Evolutionary conservation across 306 rosid genomes (phyloP), one percentile per base, ranked within the genome.

Genomic region (Castanea mollissima): DNA sequence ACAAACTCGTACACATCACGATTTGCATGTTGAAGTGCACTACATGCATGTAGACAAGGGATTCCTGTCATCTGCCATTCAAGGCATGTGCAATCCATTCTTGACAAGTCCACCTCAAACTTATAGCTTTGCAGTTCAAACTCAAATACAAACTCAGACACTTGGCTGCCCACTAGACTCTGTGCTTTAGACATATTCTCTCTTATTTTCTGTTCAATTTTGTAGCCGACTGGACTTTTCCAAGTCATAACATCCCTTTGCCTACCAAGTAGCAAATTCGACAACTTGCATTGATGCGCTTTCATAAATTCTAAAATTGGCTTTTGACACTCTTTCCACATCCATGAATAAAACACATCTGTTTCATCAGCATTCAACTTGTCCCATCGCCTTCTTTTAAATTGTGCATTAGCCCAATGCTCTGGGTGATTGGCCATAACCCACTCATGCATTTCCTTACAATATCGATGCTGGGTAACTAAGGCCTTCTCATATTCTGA

Each of bases 1-100:
- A 55, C 32, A 34, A 74, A 74, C 32, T 74, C 31, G 60, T 74
- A 18, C 7, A 74, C 77, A 55, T 74, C 54, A 18, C 55, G 68
- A 74, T 56, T 74, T 74, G 67, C 51, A 63, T 35, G 63, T 75
- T 44, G 57, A 35, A 23, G 19, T 31, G 52, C 77, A n/a, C n/a
- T 74, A 65, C 77, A 74, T 9, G 77, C 77, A 57, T 74, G 77
- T 10, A 10, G 16, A 74, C 68, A 55, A 16, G 68, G 68, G 38
- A 55, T 55, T 15, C 71, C 60, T 15, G 29, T 75, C 79, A 75
- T 75, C 46, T 62, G 71, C 71, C 79, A 75, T 18, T 60, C 78
- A 0, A 25, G 27, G 58, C 71, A 75, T 12, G 71, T 59, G 60
- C 71, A 60, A 9, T 38, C 59, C 71, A 59, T 62, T 44, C 78